A percentile compares a stretch with the other conserved stretches of the same genome.
phyloP scores from a whole-genome alignment of 169 alveolate species.

The Eimeria maxima region DNA sequence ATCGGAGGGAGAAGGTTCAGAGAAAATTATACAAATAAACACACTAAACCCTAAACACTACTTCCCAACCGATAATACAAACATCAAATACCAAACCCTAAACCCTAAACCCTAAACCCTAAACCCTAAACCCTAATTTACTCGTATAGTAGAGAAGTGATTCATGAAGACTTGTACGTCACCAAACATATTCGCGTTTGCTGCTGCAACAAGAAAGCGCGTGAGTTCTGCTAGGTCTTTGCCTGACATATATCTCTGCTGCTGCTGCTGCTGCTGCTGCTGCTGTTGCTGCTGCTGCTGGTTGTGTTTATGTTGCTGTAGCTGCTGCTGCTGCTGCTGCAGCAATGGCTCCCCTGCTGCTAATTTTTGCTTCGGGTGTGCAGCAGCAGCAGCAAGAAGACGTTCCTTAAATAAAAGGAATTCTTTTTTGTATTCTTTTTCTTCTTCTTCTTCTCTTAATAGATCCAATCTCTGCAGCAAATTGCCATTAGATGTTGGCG shows the following conservation, averaged over 20 bases:
- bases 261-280: constrained; percentile 43
- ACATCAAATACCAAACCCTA: neutral
- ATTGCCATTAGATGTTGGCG: constrained; percentile 67
- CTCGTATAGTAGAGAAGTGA: constrained; percentile 83
- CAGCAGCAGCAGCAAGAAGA: constrained; percentile 64
- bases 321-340: constrained; percentile 7
- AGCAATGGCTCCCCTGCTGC: constrained; percentile 58
- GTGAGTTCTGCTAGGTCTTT: constrained; percentile 75
- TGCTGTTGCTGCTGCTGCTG: constrained; percentile 30
- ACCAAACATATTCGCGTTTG: constrained; percentile 79
- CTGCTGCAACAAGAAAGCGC: constrained; percentile 80
- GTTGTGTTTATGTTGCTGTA: neutral
- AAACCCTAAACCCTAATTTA: too few species aligned
- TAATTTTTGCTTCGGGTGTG: constrained; percentile 36
- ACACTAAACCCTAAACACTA: constrained; percentile 9
- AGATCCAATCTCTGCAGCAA: constrained; percentile 81
- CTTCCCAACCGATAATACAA: neutral
- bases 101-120: constrained; percentile 66
- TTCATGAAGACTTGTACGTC: constrained; percentile 82
- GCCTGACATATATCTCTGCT: constrained; percentile 68
- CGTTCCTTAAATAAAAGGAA: neutral
- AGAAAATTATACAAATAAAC: too few species aligned
- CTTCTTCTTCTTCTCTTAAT: constrained; percentile 41
- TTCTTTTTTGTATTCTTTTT: neutral
- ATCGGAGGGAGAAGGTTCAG: too few species aligned